These are phyloP conservation scores for Raphanus raphanistrum DNA, from an alignment of 345 rosid species.

Conservation along the genomic window DNA sequence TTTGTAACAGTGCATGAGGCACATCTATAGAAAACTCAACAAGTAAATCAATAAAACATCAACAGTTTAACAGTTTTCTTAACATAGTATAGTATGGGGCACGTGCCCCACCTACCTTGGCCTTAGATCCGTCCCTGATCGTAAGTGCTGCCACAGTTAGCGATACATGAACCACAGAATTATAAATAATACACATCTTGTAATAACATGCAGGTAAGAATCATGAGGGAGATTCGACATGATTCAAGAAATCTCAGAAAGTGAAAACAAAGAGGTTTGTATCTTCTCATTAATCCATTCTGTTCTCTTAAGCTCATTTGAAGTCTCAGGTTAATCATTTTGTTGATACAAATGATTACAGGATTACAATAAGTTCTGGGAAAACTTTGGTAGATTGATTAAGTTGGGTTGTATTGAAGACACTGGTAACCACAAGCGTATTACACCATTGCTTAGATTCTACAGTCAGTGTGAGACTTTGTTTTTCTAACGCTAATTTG, in stretches of 20 bases:
- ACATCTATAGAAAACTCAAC: no score
- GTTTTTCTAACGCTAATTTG: not conserved
- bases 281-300: not conserved
- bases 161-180: not conserved
- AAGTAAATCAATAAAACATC: no score
- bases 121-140: no score
- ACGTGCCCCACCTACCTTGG: no score
- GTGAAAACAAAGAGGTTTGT: slow-evolving; percentile 85
- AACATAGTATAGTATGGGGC: no score
- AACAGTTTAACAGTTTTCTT: no score
- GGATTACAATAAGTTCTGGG: slow-evolving; percentile 99
- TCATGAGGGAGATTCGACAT: slow-evolving; percentile 98
- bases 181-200: not conserved
- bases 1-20: no score
- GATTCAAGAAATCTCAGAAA: slow-evolving; percentile 82
- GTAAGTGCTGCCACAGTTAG: slow-evolving; percentile 35
- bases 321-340: not conserved
- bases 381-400: slow-evolving; percentile 87
- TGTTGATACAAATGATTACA: slow-evolving; percentile 38
- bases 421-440: slow-evolving; percentile 91
- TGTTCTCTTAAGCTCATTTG: not conserved
- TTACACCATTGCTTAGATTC: slow-evolving; percentile 79
- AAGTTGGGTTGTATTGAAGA: slow-evolving; percentile 96
- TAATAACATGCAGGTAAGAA: slow-evolving; percentile 58
- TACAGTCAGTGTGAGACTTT: slow-evolving; percentile 25